Evolutionary conservation across 2,329 filamentous ascomycete species (phyloP).

Genomic region (Fusarium sp.): DNA sequence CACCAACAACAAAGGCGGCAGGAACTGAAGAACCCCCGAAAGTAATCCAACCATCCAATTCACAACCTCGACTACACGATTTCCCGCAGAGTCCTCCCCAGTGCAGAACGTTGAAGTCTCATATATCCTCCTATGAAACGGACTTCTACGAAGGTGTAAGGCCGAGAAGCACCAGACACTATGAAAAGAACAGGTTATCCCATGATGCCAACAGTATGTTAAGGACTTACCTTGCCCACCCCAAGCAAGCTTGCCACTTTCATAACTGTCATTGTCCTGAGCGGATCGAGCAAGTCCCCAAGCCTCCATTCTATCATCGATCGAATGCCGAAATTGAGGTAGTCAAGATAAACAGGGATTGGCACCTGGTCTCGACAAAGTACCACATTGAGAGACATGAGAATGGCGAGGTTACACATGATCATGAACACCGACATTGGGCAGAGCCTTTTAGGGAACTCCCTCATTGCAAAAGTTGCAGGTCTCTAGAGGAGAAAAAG

Average conservation of each 20-base stretch:
- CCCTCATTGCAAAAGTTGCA: neutral
- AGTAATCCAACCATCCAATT: neutral
- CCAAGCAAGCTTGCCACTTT: neutral
- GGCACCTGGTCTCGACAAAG: conserved; percentile 12
- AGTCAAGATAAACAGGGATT: neutral
- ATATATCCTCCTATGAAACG: neutral
- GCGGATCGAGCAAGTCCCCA: too few relatives aligned
- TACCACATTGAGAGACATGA: neutral
- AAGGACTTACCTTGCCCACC: neutral
- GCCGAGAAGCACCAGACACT: neutral
- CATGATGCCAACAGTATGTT: too few relatives aligned
- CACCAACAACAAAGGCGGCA: neutral
- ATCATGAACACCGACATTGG: conserved; percentile 5
- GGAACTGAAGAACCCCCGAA: neutral
- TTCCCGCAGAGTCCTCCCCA: neutral
- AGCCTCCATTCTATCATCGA: neutral
- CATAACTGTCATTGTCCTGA: neutral
- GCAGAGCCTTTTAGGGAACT: neutral
- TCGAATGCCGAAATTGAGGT: conserved; percentile 1
- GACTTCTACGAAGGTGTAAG: neutral
- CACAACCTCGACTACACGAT: neutral
- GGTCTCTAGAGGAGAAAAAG: neutral
- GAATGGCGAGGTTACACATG: neutral
- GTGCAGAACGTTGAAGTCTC: neutral
- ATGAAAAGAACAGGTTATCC: neutral